These are phyloP conservation scores for Ophiostoma populinum DNA, from an alignment of 2,329 filamentous ascomycete species.

Conservation along the genomic window DNA sequence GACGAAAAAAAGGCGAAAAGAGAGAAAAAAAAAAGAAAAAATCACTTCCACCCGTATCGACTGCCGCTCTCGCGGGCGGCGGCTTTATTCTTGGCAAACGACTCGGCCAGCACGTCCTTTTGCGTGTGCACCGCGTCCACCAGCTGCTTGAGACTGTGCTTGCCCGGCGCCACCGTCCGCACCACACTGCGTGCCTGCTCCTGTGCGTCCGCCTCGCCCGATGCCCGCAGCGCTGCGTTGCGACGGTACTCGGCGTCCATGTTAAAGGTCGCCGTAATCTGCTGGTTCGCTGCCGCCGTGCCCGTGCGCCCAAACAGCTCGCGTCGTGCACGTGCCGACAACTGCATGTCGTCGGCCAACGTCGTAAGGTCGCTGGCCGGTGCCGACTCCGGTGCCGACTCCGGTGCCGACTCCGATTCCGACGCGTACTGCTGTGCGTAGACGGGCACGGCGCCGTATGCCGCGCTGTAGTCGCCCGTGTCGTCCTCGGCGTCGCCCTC, in stretches of 20 bases:
- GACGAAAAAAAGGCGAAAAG: background rate
- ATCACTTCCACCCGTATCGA: constrained; percentile 67
- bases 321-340: constrained; percentile 58
- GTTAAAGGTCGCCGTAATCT: constrained; percentile 72
- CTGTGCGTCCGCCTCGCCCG: constrained; percentile 56
- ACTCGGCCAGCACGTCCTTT: constrained; percentile 77
- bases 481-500: background rate
- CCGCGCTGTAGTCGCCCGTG: background rate
- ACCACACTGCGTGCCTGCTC: constrained; percentile 65
- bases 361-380: constrained; percentile 35
- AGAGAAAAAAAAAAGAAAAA: background rate
- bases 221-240: constrained; percentile 59
- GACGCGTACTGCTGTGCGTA: background rate
- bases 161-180: constrained; percentile 65
- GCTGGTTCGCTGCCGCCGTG: constrained; percentile 24
- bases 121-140: constrained; percentile 70
- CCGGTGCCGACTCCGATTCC: too few species aligned
- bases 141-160: constrained; percentile 77
- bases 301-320: constrained; percentile 67
- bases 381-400: too few species aligned
- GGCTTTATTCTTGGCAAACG: constrained; percentile 59
- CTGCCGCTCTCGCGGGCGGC: constrained; percentile 70
- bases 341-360: constrained; percentile 62
- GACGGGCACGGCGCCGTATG: background rate
- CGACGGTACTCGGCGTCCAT: constrained; percentile 72